phyloP scores from a whole-genome alignment of 306 rosid species.

The Sicyos edulis region DNA sequence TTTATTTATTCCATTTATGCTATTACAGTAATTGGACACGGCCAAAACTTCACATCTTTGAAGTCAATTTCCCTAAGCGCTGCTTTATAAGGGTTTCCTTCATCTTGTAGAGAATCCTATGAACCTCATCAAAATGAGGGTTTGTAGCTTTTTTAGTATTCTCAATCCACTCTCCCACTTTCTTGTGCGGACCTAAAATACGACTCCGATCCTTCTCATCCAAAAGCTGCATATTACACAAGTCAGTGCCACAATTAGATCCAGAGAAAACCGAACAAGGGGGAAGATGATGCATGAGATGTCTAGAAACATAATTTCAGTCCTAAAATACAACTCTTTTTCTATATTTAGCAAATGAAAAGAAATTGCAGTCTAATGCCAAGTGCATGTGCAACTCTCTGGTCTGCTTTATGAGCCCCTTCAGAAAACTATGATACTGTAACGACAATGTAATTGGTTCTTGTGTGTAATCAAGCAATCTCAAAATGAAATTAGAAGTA shows the following conservation, averaged over 20 bases:
- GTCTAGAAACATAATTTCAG: not conserved
- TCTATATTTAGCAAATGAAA: not conserved
- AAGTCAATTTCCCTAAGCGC: constrained; percentile 33
- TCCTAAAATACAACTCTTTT: constrained; percentile 13
- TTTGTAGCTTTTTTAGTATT: constrained; percentile 60
- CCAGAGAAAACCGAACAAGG: not conserved
- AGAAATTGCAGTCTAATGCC: constrained; percentile 3
- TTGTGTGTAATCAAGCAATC: not conserved
- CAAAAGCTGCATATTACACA: constrained; percentile 43
- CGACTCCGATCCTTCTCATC: constrained; percentile 54
- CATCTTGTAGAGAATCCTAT: constrained; percentile 40
- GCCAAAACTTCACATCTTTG: constrained; percentile 45
- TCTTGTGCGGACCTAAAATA: constrained; percentile 69
- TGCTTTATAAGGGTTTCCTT: constrained; percentile 38
- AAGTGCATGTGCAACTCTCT: not conserved
- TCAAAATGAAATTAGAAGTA: not conserved
- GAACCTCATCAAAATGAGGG: constrained; percentile 82
- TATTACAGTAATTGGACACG: not conserved
- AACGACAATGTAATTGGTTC: not conserved
- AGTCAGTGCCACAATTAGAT: not conserved
- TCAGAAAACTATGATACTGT: not conserved
- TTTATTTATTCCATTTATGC: not conserved
- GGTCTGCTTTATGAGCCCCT: not conserved
- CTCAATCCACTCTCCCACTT: constrained; percentile 78
- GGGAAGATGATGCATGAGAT: not conserved